Evolutionary conservation across 1,284 basidiomycete genomes (phyloP).

Genomic region (Fistulinella cinereoalba): DNA sequence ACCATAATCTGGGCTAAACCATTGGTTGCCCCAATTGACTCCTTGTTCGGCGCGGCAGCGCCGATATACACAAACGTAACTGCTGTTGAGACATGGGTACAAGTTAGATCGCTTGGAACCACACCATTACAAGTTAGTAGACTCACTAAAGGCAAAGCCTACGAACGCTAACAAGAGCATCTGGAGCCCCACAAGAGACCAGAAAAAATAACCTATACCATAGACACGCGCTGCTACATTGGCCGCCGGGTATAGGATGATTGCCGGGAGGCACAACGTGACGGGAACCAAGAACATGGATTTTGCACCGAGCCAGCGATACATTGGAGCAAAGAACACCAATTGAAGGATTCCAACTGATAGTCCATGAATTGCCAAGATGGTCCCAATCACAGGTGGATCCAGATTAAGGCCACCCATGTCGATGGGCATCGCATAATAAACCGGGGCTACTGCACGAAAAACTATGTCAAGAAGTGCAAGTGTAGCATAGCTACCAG

Average conservation of each 20-base stretch:
- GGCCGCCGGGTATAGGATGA: constrained; percentile 41
- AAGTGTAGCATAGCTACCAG: constrained; percentile 41
- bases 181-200: constrained; percentile 36
- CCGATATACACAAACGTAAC: neutral
- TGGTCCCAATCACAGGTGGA: constrained; percentile 40
- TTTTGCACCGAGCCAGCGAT: constrained; percentile 41
- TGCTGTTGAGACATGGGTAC: neutral
- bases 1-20: neutral
- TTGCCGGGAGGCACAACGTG: constrained; percentile 33
- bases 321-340: constrained; percentile 39
- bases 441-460: constrained; percentile 42
- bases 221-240: constrained; percentile 32
- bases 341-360: constrained; percentile 40
- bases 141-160: neutral
- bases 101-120: neutral
- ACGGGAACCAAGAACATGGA: constrained; percentile 34
- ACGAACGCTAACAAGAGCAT: neutral
- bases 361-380: constrained; percentile 40
- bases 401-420: constrained; percentile 43
- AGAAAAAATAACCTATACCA: constrained; percentile 23
- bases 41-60: neutral
- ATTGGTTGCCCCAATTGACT: neutral
- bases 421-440: constrained; percentile 41
- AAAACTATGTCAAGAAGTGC: constrained; percentile 41
- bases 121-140: neutral